These are phyloP conservation scores for Allium sativum DNA, from an alignment of 106 monocot species.

Conservation along the genomic window DNA sequence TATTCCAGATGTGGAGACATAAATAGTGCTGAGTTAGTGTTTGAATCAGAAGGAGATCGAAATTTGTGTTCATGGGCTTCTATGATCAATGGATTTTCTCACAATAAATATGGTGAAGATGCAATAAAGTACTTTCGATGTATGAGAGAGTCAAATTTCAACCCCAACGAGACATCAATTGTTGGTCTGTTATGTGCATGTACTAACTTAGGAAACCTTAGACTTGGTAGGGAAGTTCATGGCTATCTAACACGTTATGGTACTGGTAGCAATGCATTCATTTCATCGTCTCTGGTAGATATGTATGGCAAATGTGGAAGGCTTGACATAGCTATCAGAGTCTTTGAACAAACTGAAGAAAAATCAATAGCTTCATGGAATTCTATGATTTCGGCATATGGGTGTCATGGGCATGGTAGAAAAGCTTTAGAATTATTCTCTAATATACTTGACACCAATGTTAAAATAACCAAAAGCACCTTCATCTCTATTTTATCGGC, in stretches of 20 bases:
- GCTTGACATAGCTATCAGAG: conserved; percentile 24
- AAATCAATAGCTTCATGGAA: conserved; percentile 62
- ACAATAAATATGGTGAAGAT: conserved; percentile 26
- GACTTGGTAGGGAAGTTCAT: conserved; percentile 43
- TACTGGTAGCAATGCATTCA: conserved; percentile 23
- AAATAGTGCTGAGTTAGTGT: conserved; percentile 33
- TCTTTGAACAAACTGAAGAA: conserved; percentile 26
- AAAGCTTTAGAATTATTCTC: conserved; percentile 43
- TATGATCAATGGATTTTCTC: conserved; percentile 4
- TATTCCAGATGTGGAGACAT: conserved; percentile 36
- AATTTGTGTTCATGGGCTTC: conserved; percentile 27
- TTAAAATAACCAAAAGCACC: conserved; percentile 41
- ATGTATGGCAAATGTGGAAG: conserved; percentile 71
- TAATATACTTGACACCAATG: conserved; percentile 21
- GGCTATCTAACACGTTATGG: conserved; percentile 21
- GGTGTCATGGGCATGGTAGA: conserved; percentile 45
- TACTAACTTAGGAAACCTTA: conserved; percentile 30
- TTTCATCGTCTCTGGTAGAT: conserved; percentile 50
- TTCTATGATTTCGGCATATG: conserved; percentile 67
- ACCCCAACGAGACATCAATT: conserved; percentile 47
- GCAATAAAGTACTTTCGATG: conserved; percentile 30
- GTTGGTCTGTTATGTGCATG: conserved; percentile 54
- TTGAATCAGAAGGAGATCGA: conserved; percentile 6
- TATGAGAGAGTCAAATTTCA: conserved; percentile 13
- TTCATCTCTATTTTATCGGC: conserved; percentile 62